These are phyloP conservation scores for Picochlorum sp. DNA, from an alignment of 139 green algal species.

Conservation along the genomic window DNA sequence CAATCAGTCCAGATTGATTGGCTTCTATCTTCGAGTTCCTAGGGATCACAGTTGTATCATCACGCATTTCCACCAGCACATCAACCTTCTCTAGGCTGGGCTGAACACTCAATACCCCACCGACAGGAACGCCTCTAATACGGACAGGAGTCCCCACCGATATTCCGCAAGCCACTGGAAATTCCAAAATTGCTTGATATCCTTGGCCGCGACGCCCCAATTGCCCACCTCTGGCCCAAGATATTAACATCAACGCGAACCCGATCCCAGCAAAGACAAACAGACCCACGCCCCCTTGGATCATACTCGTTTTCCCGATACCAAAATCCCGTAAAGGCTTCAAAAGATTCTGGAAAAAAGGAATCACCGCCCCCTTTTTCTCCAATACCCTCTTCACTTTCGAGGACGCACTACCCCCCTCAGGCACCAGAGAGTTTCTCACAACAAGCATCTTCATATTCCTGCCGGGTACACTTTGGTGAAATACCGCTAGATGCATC, in stretches of 20 bases:
- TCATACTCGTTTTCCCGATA: constrained; percentile 55
- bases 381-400: not conserved
- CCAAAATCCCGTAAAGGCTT: constrained; percentile 76
- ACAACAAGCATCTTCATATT: not conserved
- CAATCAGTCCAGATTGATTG: constrained; percentile 95
- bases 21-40: constrained; percentile 86
- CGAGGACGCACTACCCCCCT: not conserved
- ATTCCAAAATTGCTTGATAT: constrained; percentile 66
- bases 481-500: too few relatives aligned
- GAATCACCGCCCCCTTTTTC: not conserved
- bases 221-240: constrained; percentile 39
- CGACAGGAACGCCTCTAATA: constrained; percentile 61
- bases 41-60: constrained; percentile 82
- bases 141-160: constrained; percentile 84
- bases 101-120: constrained; percentile 75
- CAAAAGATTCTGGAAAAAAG: constrained; percentile 27
- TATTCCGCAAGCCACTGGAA: constrained; percentile 91
- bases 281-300: constrained; percentile 69
- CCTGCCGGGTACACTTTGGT: too few relatives aligned
- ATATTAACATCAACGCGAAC: constrained; percentile 33
- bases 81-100: constrained; percentile 83
- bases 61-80: constrained; percentile 73
- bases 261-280: constrained; percentile 65
- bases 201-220: constrained; percentile 24
- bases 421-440: not conserved